Conservation (phyloP, 352 stramenopile species). For the Phytophthora citrophthora region DNA sequence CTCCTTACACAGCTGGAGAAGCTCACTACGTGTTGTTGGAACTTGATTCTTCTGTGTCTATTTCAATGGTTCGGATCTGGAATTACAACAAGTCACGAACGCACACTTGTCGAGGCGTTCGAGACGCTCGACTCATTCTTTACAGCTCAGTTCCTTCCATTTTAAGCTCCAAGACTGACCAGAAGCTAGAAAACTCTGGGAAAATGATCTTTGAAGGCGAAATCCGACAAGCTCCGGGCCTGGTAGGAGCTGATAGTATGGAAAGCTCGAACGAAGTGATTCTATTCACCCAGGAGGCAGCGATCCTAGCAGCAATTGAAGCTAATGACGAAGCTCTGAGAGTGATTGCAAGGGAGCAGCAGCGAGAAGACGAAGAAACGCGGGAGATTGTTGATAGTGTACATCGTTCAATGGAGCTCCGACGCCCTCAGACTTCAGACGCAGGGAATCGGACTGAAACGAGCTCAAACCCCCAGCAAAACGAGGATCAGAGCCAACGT, state of each 20-base stretch:
- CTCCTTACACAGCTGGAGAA: conserved; percentile 69
- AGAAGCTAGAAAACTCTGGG: background rate
- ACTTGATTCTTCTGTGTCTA: conserved; percentile 36
- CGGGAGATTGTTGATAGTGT: conserved; percentile 41
- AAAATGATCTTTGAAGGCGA: conserved; percentile 87
- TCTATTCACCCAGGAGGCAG: conserved; percentile 81
- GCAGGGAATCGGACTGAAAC: conserved; percentile 25
- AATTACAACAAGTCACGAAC: conserved; percentile 94
- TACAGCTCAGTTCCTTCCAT: conserved; percentile 25
- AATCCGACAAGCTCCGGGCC: conserved; percentile 73
- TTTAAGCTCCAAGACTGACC: background rate
- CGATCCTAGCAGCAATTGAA: conserved; percentile 76
- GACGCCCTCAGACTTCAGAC: conserved; percentile 65
- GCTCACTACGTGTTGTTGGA: conserved; percentile 66
- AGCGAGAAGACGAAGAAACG: conserved; percentile 59
- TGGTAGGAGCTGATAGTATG: conserved; percentile 53
- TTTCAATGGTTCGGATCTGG: conserved; percentile 91
- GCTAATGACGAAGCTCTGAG: conserved; percentile 52
- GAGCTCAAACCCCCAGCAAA: conserved; percentile 24
- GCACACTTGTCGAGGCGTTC: conserved; percentile 77
- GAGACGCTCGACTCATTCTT: conserved; percentile 66
- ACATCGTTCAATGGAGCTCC: conserved; percentile 50
- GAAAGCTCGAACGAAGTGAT: conserved; percentile 85
- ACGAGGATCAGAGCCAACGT: background rate
- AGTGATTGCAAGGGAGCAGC: conserved; percentile 34